Base-by-base conservation (phyloP, 768 basidiomycete genomes). In the Amanita pallidorosea region DNA sequence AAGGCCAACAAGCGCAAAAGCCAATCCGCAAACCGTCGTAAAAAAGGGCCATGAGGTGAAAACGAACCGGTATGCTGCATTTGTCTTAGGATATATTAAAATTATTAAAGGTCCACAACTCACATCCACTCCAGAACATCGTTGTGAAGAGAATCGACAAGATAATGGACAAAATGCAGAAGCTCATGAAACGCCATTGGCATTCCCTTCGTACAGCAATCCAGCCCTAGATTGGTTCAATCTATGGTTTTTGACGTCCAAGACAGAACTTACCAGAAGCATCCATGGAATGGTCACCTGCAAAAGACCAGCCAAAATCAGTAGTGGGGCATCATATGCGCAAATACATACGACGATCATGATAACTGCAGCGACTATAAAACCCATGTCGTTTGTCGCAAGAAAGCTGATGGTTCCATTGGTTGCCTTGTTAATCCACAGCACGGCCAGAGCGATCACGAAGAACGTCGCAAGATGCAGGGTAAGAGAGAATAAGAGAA, bases 381-480 rank as follows among this genome's bases (percentile, higher is more conserved):
- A 76, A 11, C 73, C 22, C 12, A 52, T 57, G 33, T 61, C 56
- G 49, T 72, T 65, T 0, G 61, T 51, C 18, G 69, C 64, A n/a
- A 73, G 54, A 11, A 48, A 45, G n/a, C 60, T 61, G 34, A 75
- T 61, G 9, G 61, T 51, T 1, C 67, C 67, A 38, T 63, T 63
- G 20, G 64, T 67, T 7, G 75, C 65, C 57, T 76, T 74, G 55
- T 70, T 66, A 18, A 76, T 67, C 79, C 79, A 80, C 52, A 77
- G 59, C 2, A 61, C 68, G 2, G 71, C 65, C 13, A 72, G 69
- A 6, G 72, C 69, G 5, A 79, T 38, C 2, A 67, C 66, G 57
- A 80, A 78, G 61, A 80, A 80, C 5, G 63, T 62, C 1, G 73
- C 61, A 4, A 80, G 66, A 31, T 78, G 76, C 11, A 79, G 56